Conservation (phyloP, 768 basidiomycete genomes). For the Tulasnella sp. region DNA sequence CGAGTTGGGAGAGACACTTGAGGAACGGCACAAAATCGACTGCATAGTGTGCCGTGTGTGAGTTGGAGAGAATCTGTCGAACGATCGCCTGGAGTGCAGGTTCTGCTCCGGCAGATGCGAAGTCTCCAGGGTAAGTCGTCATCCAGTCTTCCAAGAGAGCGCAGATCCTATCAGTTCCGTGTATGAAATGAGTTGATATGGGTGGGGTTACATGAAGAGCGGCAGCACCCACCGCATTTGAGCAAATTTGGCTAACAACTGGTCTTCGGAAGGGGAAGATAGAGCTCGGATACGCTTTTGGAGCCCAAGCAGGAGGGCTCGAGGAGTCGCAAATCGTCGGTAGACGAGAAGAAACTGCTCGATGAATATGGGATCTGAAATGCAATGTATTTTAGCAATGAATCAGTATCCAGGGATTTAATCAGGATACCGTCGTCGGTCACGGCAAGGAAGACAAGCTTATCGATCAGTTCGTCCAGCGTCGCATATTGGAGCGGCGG, state of each 20-base stretch:
- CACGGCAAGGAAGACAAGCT: constrained; percentile 68
- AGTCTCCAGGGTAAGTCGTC: constrained; percentile 62
- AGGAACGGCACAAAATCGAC: constrained; percentile 74
- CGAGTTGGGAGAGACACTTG: constrained; percentile 48
- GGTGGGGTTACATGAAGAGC: constrained; percentile 13
- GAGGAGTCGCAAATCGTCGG: constrained; percentile 69
- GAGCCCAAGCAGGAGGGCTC: constrained; percentile 73
- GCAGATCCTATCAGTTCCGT: constrained; percentile 47
- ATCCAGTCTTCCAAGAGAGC: constrained; percentile 71
- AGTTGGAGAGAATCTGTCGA: constrained; percentile 67
- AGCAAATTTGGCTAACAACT: constrained; percentile 77
- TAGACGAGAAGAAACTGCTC: constrained; percentile 76
- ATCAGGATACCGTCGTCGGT: constrained; percentile 64
- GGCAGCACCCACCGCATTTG: constrained; percentile 57
- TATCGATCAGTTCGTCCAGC: constrained; percentile 69
- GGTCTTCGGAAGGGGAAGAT: constrained; percentile 59
- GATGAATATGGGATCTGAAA: constrained; percentile 60
- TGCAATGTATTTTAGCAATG: constrained; percentile 8
- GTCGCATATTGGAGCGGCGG: constrained; percentile 62
- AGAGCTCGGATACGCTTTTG: constrained; percentile 75
- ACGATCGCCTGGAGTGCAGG: constrained; percentile 65
- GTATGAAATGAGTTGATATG: not conserved
- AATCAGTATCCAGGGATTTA: too few species aligned
- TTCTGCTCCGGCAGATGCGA: constrained; percentile 61
- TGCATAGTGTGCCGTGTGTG: constrained; percentile 74